A percentile compares a stretch with the other conserved stretches of the same genome.
phyloP scores from a whole-genome alignment of 805 yeast genomes.

The Candida ipomoeae region DNA sequence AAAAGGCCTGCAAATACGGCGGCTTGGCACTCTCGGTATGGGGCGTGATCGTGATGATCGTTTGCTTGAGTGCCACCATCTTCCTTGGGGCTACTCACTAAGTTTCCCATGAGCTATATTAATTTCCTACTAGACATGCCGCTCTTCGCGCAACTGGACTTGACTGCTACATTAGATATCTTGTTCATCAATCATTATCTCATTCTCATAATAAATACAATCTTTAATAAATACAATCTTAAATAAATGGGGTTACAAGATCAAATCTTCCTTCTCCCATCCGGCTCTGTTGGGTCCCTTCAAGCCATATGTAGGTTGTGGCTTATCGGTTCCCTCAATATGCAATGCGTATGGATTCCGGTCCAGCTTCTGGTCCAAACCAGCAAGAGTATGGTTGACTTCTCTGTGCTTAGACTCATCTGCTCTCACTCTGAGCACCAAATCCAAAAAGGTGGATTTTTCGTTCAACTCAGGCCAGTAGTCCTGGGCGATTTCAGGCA shows the following conservation, averaged over 20 bases:
- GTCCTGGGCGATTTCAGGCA: constrained; percentile 58
- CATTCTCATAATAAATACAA: neutral
- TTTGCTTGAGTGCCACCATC: constrained; percentile 56
- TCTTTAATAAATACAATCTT: neutral
- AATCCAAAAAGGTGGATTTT: constrained; percentile 52
- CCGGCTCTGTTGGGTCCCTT: constrained; percentile 30
- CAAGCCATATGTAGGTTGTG: constrained; percentile 39
- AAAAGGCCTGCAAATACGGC: constrained; percentile 36
- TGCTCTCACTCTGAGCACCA: constrained; percentile 61
- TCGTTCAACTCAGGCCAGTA: constrained; percentile 58
- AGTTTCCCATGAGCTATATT: neutral
- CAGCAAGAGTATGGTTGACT: constrained; percentile 73
- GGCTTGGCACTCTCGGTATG: constrained; percentile 57
- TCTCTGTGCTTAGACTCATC: constrained; percentile 79
- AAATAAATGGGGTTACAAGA: constrained; percentile 12
- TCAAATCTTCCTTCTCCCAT: constrained; percentile 40
- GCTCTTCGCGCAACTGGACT: neutral
- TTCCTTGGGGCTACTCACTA: constrained; percentile 39
- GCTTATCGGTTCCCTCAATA: constrained; percentile 30
- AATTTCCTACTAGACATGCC: neutral
- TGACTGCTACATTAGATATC: neutral
- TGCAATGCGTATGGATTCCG: constrained; percentile 64
- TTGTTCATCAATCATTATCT: neutral
- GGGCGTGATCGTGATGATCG: constrained; percentile 68
- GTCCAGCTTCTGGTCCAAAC: constrained; percentile 48